Conservation (phyloP, 805 yeast species). For the Priceomyces haplophilus region DNA sequence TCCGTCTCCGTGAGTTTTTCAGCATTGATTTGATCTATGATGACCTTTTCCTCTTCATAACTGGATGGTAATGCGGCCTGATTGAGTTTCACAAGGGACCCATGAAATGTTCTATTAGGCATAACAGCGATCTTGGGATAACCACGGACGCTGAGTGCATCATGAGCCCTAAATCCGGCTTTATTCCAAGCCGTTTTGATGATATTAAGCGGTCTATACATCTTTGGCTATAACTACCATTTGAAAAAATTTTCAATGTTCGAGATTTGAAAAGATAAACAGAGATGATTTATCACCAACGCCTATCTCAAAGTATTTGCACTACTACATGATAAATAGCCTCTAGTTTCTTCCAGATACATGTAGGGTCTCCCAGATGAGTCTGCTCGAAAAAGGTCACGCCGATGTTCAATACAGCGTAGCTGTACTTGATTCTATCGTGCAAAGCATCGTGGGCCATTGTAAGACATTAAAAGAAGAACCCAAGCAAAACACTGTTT, state of each 20-base stretch:
- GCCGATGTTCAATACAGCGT: too few relatives aligned
- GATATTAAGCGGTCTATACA: constrained; percentile 2
- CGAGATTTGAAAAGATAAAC: background rate
- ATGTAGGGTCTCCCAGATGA: too few relatives aligned
- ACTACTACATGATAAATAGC: background rate
- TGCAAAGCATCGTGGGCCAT: too few relatives aligned
- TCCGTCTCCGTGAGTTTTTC: constrained; percentile 50
- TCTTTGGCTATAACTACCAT: constrained; percentile 2
- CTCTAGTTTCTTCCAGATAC: too few relatives aligned
- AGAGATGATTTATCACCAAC: background rate
- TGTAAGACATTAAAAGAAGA: too few relatives aligned
- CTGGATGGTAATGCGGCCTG: constrained; percentile 30
- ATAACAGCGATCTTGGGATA: background rate
- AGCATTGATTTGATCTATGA: constrained; percentile 55
- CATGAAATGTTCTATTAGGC: constrained; percentile 3
- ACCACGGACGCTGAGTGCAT: background rate
- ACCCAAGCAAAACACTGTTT: too few relatives aligned
- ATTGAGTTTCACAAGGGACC: constrained; percentile 6
- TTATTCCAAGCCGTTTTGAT: background rate
- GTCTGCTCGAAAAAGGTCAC: too few relatives aligned
- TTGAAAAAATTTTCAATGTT: constrained; percentile 2
- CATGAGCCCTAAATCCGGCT: background rate
- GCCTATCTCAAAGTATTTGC: background rate
- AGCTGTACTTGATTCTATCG: too few relatives aligned
- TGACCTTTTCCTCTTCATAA: constrained; percentile 72